Base-by-base conservation (phyloP, 2,329 filamentous ascomycete species). In the Geosmithia putterillii region DNA sequence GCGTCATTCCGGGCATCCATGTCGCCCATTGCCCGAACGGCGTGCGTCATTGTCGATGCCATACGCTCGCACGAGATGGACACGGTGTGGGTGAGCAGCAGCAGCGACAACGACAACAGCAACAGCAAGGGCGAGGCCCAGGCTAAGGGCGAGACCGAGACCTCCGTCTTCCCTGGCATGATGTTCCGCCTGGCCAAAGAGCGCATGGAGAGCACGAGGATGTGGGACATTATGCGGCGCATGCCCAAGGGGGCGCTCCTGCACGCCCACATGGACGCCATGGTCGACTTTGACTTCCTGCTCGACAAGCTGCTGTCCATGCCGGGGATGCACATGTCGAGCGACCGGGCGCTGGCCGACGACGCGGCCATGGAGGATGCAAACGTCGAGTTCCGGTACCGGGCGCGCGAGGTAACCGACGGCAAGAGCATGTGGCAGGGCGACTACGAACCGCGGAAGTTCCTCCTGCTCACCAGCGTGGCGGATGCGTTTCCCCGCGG, bases 191-290 rank as follows among this genome's bases (percentile, higher is more conserved):
- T 90, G 32, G 87, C 87, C 52, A 90, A 88, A 61, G 75, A 80
- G n/a, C 77, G 79, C 34, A 94, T 95, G 78, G 86, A 94, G 62
- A 71, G 71, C 51, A 94, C 86, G 14, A 80, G 80, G 55, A 70
- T 95, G 20, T 96, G 87, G 87, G 73, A 79, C 50, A 92, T 95
- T 52, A 74, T 95, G 15, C 76, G 81, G 46, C 74, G 69, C 49
- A 87, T 96, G 84, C 90, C 90, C 22, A 96, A 96, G 60, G 92
- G 90, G 12, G 73, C 81, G 8, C 68, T 94, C 23, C 65, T 94
- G 47, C 89, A 96, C 65, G 86, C 86, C 38, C 89, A 96, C 61
- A 68, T 94, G 57, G 86, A 94, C 60, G 87, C 89, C 52, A 94
- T 94, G 80, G 83, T 94, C 41, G 84, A 95, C 58, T 79, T 88